Conservation (phyloP, 495 filamentous ascomycete species). For the Podospora bellae-mahoneyi region DNA sequence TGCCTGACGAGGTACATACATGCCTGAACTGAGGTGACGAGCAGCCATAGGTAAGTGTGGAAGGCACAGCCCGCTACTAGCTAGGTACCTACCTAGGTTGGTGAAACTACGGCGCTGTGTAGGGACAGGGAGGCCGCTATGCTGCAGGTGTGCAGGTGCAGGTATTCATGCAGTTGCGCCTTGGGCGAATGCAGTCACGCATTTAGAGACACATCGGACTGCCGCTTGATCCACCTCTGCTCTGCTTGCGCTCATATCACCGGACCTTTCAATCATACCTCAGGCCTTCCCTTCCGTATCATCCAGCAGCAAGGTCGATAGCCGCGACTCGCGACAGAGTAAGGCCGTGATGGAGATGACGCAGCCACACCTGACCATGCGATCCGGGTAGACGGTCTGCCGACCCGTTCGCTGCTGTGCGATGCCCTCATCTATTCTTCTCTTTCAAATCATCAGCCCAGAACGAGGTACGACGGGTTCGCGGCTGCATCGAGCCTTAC, state of each 20-base stretch:
- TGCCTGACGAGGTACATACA: neutral
- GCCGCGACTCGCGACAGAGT: conserved; percentile 17
- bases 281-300: neutral
- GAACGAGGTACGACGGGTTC: conserved; percentile 4
- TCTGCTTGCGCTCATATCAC: neutral
- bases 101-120: neutral
- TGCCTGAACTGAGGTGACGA: neutral
- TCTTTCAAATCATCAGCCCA: conserved; percentile 6
- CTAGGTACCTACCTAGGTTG: too few relatives aligned
- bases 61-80: neutral
- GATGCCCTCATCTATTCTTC: conserved; percentile 13
- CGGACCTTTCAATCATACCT: neutral
- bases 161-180: neutral
- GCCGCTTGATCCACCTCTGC: neutral
- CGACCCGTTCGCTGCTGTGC: conserved; percentile 28
- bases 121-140: neutral
- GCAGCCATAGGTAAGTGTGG: neutral
- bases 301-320: neutral
- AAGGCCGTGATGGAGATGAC: conserved; percentile 9
- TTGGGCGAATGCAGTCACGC: neutral
- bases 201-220: neutral
- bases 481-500: conserved; percentile 19
- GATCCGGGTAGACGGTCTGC: conserved; percentile 27
- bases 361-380: neutral
- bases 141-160: neutral